Evolutionary conservation across 2,329 filamentous ascomycete species (phyloP).

Genomic region (Fusarium protoensiforme): DNA sequence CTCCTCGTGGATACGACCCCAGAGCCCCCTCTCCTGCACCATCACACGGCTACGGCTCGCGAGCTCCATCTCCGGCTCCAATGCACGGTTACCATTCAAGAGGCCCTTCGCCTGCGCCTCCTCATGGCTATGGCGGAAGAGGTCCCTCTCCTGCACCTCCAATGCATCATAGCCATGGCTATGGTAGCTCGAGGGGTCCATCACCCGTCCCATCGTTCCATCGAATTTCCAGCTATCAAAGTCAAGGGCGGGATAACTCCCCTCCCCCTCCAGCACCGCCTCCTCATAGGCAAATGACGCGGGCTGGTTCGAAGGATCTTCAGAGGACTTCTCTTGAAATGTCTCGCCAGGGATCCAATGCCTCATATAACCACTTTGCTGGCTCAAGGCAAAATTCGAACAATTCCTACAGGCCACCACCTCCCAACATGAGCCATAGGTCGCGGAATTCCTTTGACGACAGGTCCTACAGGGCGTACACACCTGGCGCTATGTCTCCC

Average conservation of each 20-base stretch:
- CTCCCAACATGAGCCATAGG: constrained; percentile 34
- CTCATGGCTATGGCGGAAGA: constrained; percentile 48
- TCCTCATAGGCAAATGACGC: constrained; percentile 77
- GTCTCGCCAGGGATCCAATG: constrained; percentile 50
- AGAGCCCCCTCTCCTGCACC: constrained; percentile 48
- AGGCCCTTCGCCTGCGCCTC: constrained; percentile 42
- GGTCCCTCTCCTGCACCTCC: constrained; percentile 43
- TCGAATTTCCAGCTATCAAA: constrained; percentile 38
- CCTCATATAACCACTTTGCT: constrained; percentile 46
- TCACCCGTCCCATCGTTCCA: constrained; percentile 51
- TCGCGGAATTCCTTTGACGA: constrained; percentile 47
- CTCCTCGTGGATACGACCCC: constrained; percentile 29
- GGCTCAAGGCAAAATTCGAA: constrained; percentile 54
- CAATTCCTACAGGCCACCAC: constrained; percentile 48
- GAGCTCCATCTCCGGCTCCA: constrained; percentile 44
- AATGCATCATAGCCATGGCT: constrained; percentile 41
- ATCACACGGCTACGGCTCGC: constrained; percentile 44
- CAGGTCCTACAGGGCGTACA: constrained; percentile 52
- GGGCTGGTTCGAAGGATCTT: constrained; percentile 50
- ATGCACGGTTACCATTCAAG: constrained; percentile 40
- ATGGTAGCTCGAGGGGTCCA: constrained; percentile 49
- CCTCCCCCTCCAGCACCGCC: constrained; percentile 86
- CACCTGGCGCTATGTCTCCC: constrained; percentile 70
- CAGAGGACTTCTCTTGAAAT: constrained; percentile 47
- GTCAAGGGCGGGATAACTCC: constrained; percentile 59